Evolutionary conservation across 2,329 filamentous ascomycete genomes (phyloP), one percentile per base, ranked within the genome.

Genomic region (Fusarium fujikuroi): DNA sequence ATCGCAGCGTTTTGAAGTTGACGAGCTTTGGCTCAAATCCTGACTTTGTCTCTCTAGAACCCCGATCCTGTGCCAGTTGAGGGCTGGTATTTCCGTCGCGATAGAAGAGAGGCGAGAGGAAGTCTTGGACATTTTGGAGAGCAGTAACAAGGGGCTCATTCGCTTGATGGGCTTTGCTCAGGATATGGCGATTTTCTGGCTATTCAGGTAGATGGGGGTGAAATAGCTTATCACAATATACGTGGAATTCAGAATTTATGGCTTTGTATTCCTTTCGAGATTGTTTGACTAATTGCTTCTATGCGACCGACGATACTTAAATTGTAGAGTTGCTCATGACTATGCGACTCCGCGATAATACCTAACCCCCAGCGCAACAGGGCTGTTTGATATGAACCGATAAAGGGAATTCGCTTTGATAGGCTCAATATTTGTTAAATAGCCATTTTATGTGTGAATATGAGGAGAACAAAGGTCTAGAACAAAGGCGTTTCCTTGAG

Each of bases 351-450:
- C 11, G 7, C 30, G 16, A 25, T 19, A 23, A 21, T 5, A 4
- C 2, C 8, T 32, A 3, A 32, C 10, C 7, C 18, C 30, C 6
- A 9, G 3, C 8, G 5, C 4, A 25, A 15, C 4, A 52, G 4
- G 49, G 6, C n/a, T 9, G 21, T n/a, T 49, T 30, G 21, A 6
- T 8, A n/a, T n/a, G 21, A 3, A 12, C 3, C 9, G 10, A 32
- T 11, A 18, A 16, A 16, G 8, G 5, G 8, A n/a, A 1, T 2
- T 11, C n/a, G 12, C 9, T 4, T 9, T 9, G 5, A 19, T 5
- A 36, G 9, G 32, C 18, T 21, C 32, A 8, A 4, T 21, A 8
- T 19, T 19, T 16, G 2, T 5, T 10, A 11, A 5, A 9, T 5
- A 11, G 21, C 15, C 12, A 19, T 7, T 19, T 34, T 2, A 8